phyloP scores from a whole-genome alignment of 2,329 filamentous ascomycete species.

The Cladosporium cucumerinum region DNA sequence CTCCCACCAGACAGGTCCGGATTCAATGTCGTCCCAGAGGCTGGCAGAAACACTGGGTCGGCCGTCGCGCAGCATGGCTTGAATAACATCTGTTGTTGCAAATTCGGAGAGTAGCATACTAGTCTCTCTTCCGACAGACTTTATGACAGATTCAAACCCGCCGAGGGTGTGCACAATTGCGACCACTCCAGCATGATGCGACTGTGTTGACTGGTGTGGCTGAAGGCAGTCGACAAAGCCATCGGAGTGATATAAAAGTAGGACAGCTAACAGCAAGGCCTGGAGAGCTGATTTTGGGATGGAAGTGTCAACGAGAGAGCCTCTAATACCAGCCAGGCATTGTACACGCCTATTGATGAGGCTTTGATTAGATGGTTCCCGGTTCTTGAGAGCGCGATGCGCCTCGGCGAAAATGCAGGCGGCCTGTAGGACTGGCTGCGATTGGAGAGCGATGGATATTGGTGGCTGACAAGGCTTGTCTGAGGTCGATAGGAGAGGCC shows the following conservation, averaged over 20 bases:
- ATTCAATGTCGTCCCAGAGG: slow-evolving; percentile 7
- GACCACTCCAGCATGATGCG: slow-evolving; percentile 13
- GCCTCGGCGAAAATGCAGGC: slow-evolving; percentile 14
- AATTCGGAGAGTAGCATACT: slow-evolving; percentile 13
- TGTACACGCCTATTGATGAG: slow-evolving; percentile 13
- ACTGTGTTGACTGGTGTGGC: slow-evolving; percentile 9
- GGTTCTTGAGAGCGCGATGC: slow-evolving; percentile 14
- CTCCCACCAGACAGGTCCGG: slow-evolving; percentile 14
- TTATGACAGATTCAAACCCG: slow-evolving; percentile 3
- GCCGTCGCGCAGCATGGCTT: slow-evolving; percentile 5
- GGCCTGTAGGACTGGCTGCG: slow-evolving; percentile 12
- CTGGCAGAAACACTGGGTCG: neutral
- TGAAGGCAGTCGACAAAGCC: slow-evolving; percentile 14
- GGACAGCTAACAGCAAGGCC: slow-evolving; percentile 9
- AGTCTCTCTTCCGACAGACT: neutral
- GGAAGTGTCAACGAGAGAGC: neutral
- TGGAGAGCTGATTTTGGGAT: slow-evolving; percentile 7
- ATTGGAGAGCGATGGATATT: slow-evolving; percentile 10
- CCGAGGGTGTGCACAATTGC: slow-evolving; percentile 11
- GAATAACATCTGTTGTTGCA: slow-evolving; percentile 11
- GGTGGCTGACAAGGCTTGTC: slow-evolving; percentile 15
- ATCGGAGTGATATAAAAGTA: slow-evolving; percentile 15
- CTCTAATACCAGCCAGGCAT: slow-evolving; percentile 7
- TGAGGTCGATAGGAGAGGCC: slow-evolving; percentile 14
- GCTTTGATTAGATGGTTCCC: slow-evolving; percentile 5